A percentile compares a stretch with the other conserved stretches of the same genome.
phyloP scores from a whole-genome alignment of 2,329 filamentous ascomycete species.

The Monilinia vaccinii-corymbosi region DNA sequence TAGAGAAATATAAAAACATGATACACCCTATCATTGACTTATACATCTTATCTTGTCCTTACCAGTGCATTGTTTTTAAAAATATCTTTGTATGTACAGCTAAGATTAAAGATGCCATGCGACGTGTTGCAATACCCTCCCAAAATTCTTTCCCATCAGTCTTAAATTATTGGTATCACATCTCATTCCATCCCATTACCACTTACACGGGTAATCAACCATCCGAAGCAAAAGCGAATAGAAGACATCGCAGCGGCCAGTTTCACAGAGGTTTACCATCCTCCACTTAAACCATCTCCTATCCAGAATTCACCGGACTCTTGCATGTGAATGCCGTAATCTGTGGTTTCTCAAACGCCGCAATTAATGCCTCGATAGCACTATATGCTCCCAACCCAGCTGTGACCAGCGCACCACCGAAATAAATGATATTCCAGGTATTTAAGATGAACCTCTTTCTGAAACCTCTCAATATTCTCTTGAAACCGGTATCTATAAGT shows the following conservation, averaged over 20 bases:
- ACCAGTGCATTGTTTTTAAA: no score
- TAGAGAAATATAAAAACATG: no score
- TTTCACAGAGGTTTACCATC: not conserved
- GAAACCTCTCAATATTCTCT: slow-evolving; percentile 17
- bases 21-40: no score
- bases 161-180: no score
- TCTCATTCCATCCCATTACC: no score
- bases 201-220: no score
- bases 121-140: no score
- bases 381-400: slow-evolving; percentile 19
- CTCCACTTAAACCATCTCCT: not conserved
- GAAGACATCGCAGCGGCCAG: not conserved
- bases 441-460: slow-evolving; percentile 12
- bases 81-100: no score
- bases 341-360: slow-evolving; percentile 18
- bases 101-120: no score
- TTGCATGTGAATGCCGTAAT: slow-evolving; percentile 21
- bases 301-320: not conserved
- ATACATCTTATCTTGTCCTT: no score
- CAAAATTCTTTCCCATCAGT: no score
- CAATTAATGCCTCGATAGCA: slow-evolving; percentile 30
- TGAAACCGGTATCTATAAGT: slow-evolving; percentile 3
- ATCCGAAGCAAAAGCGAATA: not conserved
- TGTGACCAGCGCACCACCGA: slow-evolving; percentile 18
- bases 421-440: slow-evolving; percentile 20